phyloP scores from a whole-genome alignment of 495 filamentous ascomycete genomes.

The Aspergillus heteromorphus region DNA sequence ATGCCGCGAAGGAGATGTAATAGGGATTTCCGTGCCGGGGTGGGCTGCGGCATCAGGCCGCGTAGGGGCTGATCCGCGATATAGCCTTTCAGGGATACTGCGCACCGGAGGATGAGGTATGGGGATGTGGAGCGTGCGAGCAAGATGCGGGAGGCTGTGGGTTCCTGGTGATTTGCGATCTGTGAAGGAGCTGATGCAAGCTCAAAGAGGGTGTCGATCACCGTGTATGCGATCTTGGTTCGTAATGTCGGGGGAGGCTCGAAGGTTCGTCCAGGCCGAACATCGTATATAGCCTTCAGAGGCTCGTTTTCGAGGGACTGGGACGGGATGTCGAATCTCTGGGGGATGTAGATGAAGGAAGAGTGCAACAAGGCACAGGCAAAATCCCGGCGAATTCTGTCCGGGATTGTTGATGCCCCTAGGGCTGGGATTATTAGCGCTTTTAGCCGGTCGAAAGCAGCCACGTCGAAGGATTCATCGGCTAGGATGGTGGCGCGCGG shows the following conservation, averaged over 20 bases:
- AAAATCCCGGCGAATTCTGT: conserved; percentile 64
- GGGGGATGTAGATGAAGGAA: conserved; percentile 72
- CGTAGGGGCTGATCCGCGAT: conserved; percentile 89
- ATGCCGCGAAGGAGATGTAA: conserved; percentile 62
- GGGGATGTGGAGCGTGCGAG: conserved; percentile 76
- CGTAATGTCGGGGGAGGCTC: conserved; percentile 60
- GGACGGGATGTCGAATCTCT: conserved; percentile 56
- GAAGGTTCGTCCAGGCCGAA: conserved; percentile 65
- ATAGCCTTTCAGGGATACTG: conserved; percentile 72
- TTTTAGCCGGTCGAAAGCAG: conserved; percentile 62
- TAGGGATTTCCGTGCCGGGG: conserved; percentile 72
- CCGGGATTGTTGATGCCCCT: conserved; percentile 57
- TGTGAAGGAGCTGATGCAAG: conserved; percentile 51
- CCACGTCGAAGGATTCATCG: conserved; percentile 73
- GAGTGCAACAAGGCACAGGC: conserved; percentile 71
- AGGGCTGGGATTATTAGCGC: conserved; percentile 70
- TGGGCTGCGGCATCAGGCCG: conserved; percentile 87
- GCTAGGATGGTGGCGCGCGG: conserved; percentile 20
- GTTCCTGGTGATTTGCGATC: conserved; percentile 6
- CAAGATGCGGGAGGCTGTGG: conserved; percentile 34
- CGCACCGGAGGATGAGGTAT: conserved; percentile 76
- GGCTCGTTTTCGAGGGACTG: conserved; percentile 44
- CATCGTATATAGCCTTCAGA: conserved; percentile 57
- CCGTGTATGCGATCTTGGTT: conserved; percentile 68
- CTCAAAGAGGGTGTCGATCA: conserved; percentile 74